A percentile compares a stretch with the other conserved stretches of the same genome.
Evolutionary conservation across 2,329 filamentous ascomycete species (phyloP).

Genomic region (Fusarium globosum): DNA sequence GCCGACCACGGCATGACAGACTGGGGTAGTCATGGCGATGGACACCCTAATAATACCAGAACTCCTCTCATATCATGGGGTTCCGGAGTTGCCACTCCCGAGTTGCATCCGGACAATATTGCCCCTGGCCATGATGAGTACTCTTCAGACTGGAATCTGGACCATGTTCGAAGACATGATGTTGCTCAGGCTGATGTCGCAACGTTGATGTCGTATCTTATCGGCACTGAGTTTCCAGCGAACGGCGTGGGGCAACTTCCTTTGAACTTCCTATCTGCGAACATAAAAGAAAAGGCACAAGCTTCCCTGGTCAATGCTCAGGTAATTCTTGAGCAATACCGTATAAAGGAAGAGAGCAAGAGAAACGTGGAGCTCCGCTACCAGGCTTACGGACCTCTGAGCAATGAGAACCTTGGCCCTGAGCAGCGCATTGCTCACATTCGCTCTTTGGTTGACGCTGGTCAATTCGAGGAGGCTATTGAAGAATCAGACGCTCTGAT

Average conservation of each 20-base stretch:
- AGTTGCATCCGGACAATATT: constrained; percentile 62
- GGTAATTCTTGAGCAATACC: constrained; percentile 94
- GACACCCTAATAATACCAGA: constrained; percentile 95
- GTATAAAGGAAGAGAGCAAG: constrained; percentile 90
- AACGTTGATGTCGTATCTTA: constrained; percentile 93
- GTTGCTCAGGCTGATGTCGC: constrained; percentile 95
- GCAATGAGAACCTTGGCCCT: constrained; percentile 69
- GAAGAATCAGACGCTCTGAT: constrained; percentile 81
- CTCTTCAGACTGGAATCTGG: constrained; percentile 87
- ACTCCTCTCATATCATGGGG: constrained; percentile 96
- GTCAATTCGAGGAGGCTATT: constrained; percentile 81
- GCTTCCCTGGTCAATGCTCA: constrained; percentile 86
- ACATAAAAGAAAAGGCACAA: constrained; percentile 80
- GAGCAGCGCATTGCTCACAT: constrained; percentile 77
- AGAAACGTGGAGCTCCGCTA: constrained; percentile 80
- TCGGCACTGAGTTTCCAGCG: constrained; percentile 88
- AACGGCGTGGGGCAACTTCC: constrained; percentile 97
- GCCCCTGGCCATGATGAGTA: constrained; percentile 91
- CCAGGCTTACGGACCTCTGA: constrained; percentile 77
- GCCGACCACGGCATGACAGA: constrained; percentile 99
- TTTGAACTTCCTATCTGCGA: constrained; percentile 80
- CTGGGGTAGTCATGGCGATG: constrained; percentile 98
- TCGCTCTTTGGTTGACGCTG: constrained; percentile 71
- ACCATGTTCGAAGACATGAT: constrained; percentile 85
- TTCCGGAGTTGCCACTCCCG: constrained; percentile 84